Conservation (phyloP, 1,284 basidiomycete genomes). For the Ganoderma sp. region DNA sequence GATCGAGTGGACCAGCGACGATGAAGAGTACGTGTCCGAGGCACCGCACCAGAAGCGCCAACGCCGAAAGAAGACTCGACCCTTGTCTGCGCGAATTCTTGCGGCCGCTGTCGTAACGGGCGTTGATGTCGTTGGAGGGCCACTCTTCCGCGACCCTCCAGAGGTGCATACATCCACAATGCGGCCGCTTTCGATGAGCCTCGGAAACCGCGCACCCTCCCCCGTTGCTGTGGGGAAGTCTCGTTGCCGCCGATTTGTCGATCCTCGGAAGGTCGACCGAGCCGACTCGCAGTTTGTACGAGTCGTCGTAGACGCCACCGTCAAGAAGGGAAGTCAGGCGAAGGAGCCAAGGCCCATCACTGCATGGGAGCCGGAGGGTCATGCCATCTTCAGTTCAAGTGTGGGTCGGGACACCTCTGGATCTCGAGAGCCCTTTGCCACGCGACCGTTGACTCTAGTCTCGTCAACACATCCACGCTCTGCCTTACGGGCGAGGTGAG, state of each 20-base stretch:
- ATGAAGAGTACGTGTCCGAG: conserved; percentile 4
- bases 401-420: neutral
- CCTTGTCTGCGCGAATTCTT: conserved; percentile 36
- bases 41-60: conserved; percentile 8
- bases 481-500: conserved; percentile 2
- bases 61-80: conserved; percentile 25
- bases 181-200: conserved; percentile 32
- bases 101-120: conserved; percentile 37
- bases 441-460: neutral
- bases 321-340: neutral
- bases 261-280: conserved; percentile 22
- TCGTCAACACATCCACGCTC: neutral
- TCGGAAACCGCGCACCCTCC: conserved; percentile 21
- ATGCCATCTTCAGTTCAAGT: neutral
- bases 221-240: conserved; percentile 10
- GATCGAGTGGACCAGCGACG: conserved; percentile 20
- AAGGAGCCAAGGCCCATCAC: conserved; percentile 13
- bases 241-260: conserved; percentile 26
- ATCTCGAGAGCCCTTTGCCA: neutral
- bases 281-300: conserved; percentile 18
- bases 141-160: conserved; percentile 8
- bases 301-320: neutral
- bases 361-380: conserved; percentile 16
- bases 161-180: conserved; percentile 23
- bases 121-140: conserved; percentile 27